A percentile compares a stretch with the other conserved stretches of the same genome.
Conservation (phyloP, 345 rosid species). For the Moringa oleifera region DNA sequence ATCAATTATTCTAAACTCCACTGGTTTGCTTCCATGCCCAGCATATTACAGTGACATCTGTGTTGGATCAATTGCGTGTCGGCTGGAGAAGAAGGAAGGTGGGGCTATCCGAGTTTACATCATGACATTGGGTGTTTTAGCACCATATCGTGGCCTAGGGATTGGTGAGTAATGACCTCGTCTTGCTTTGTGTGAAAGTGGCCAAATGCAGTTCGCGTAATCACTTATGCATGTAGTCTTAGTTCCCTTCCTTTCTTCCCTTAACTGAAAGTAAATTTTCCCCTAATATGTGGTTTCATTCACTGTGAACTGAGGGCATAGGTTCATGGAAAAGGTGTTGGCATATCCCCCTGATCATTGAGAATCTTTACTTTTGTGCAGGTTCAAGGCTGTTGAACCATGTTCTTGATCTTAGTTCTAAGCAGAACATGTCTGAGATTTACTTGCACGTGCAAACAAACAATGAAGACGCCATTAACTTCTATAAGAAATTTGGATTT, state of each 20-base stretch:
- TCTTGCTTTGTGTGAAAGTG: slow-evolving; percentile 1
- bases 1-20: neutral
- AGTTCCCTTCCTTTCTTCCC: neutral
- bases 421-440: slow-evolving; percentile 69
- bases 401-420: slow-evolving; percentile 69
- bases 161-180: slow-evolving; percentile 53
- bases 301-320: neutral
- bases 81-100: slow-evolving; percentile 90
- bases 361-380: slow-evolving; percentile 26
- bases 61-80: slow-evolving; percentile 93
- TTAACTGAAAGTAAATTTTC: too few relatives aligned
- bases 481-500: slow-evolving; percentile 91
- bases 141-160: slow-evolving; percentile 93
- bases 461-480: slow-evolving; percentile 93
- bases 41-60: slow-evolving; percentile 93
- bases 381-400: slow-evolving; percentile 87
- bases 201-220: neutral
- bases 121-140: slow-evolving; percentile 97
- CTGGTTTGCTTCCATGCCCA: slow-evolving; percentile 28
- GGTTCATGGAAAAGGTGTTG: neutral
- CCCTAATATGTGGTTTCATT: neutral
- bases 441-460: slow-evolving; percentile 98
- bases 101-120: slow-evolving; percentile 70
- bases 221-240: neutral
- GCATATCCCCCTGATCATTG: neutral